Conservation (phyloP, 2,329 filamentous ascomycete genomes). For the Chaetomium sp. region DNA sequence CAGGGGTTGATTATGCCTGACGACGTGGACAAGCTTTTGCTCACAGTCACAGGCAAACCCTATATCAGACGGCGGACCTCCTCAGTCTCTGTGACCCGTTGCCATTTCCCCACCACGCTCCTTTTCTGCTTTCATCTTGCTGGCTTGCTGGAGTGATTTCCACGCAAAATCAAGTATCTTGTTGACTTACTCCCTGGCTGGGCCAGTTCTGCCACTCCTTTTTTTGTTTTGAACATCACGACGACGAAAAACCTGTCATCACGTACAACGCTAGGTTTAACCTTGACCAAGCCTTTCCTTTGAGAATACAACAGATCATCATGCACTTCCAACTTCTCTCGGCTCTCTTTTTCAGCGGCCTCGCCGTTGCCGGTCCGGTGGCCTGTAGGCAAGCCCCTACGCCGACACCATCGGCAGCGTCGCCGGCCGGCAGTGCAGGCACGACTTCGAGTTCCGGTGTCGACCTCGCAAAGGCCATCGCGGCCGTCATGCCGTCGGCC, state of each 20-base stretch:
- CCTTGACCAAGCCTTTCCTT: background rate
- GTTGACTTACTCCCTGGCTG: background rate
- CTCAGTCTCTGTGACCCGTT: too few relatives aligned
- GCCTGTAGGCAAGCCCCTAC: constrained; percentile 23
- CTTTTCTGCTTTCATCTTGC: too few relatives aligned
- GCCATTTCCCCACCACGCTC: too few relatives aligned
- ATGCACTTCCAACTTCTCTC: constrained; percentile 17
- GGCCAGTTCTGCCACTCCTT: background rate
- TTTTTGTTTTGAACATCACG: background rate
- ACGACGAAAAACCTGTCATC: background rate
- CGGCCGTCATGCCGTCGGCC: constrained; percentile 51
- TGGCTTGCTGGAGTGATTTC: too few relatives aligned
- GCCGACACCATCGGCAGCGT: background rate
- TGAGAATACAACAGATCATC: background rate
- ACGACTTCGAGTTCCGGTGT: background rate
- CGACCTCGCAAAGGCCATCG: constrained; percentile 32
- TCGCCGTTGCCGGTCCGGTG: constrained; percentile 23
- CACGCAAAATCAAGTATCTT: background rate
- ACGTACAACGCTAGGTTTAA: background rate
- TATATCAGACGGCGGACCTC: background rate
- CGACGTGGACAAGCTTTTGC: too few relatives aligned
- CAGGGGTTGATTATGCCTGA: too few relatives aligned
- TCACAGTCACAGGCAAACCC: background rate
- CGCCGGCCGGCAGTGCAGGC: background rate
- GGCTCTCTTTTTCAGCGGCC: constrained; percentile 24